A percentile compares a stretch with the other conserved stretches of the same genome.
Evolutionary conservation across 208 protist species (phyloP).

Genomic region (Wallacemonas collosoma): DNA sequence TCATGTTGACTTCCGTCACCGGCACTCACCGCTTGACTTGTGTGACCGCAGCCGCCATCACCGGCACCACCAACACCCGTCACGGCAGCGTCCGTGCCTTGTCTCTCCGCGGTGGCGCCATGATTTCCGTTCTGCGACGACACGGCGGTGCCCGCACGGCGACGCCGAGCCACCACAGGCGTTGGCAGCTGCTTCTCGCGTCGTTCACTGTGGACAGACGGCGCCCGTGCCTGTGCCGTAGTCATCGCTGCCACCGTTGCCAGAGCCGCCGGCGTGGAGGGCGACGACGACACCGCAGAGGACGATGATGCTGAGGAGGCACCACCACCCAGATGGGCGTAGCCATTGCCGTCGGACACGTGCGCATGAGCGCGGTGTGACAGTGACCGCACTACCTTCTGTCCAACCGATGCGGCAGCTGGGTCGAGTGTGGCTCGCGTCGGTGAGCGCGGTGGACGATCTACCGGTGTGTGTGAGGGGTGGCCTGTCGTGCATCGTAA

Average conservation of each 20-base stretch:
- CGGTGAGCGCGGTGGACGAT: neutral
- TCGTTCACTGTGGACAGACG: neutral
- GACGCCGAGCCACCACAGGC: slow-evolving; percentile 3
- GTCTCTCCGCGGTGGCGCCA: neutral
- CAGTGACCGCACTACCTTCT: too few relatives aligned
- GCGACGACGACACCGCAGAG: too few relatives aligned
- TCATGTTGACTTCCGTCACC: neutral
- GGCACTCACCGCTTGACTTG: too few relatives aligned
- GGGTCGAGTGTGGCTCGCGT: too few relatives aligned
- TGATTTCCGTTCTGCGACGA: neutral
- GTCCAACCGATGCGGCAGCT: too few relatives aligned
- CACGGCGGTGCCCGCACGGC: too few relatives aligned
- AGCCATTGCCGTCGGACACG: too few relatives aligned
- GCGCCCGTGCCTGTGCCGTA: neutral
- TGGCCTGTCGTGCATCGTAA: neutral
- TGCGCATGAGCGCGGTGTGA: too few relatives aligned
- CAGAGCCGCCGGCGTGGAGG: neutral
- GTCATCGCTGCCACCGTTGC: neutral
- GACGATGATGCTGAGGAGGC: too few relatives aligned
- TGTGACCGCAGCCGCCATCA: too few relatives aligned
- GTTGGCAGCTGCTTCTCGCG: slow-evolving; percentile 8
- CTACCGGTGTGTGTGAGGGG: slow-evolving; percentile 1
- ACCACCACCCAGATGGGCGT: too few relatives aligned
- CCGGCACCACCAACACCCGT: too few relatives aligned
- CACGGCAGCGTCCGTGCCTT: neutral